Percentiles rank a stretch among this genome's conserved stretches.
These are phyloP conservation scores for Aureobasidium sp. DNA, from an alignment of 2,329 filamentous ascomycete species.

Conservation along the genomic window DNA sequence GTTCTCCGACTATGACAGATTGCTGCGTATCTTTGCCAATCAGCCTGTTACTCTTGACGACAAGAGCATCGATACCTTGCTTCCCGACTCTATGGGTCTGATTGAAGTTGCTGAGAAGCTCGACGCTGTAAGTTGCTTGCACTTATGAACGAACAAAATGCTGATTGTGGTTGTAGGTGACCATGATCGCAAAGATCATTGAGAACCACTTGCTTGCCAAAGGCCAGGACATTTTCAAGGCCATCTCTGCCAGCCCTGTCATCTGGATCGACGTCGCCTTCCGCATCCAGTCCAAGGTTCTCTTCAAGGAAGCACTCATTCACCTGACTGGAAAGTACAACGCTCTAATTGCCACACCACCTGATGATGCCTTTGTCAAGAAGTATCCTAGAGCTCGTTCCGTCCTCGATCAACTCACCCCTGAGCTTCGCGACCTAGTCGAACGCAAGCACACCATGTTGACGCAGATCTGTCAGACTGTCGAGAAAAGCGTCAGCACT, in stretches of 20 bases:
- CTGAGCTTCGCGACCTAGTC: background rate
- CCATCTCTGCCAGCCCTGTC: slow-evolving; percentile 34
- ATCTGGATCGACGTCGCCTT: slow-evolving; percentile 38
- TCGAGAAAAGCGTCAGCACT: slow-evolving; percentile 25
- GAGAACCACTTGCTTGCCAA: slow-evolving; percentile 40
- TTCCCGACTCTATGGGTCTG: slow-evolving; percentile 33
- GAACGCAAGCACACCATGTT: slow-evolving; percentile 19
- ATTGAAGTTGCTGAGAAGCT: slow-evolving; percentile 40
- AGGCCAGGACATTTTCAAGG: slow-evolving; percentile 36
- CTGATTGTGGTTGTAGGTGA: slow-evolving; percentile 15
- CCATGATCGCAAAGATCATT: slow-evolving; percentile 35
- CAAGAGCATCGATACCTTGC: slow-evolving; percentile 28
- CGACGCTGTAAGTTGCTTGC: slow-evolving; percentile 25
- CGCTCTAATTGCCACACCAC: slow-evolving; percentile 22
- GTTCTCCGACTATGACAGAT: slow-evolving; percentile 31
- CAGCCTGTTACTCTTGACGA: slow-evolving; percentile 32
- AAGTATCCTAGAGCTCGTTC: background rate
- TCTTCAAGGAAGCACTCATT: slow-evolving; percentile 38
- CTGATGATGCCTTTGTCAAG: background rate
- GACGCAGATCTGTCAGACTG: slow-evolving; percentile 20
- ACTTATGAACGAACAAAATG: too few species aligned
- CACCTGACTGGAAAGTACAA: slow-evolving; percentile 37
- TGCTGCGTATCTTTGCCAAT: slow-evolving; percentile 41
- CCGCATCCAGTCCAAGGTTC: slow-evolving; percentile 36
- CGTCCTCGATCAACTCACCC: slow-evolving; percentile 21